These are phyloP conservation scores for Asterionellopsis glacialis DNA, from an alignment of 108 stramenopile species.

Conservation along the genomic window DNA sequence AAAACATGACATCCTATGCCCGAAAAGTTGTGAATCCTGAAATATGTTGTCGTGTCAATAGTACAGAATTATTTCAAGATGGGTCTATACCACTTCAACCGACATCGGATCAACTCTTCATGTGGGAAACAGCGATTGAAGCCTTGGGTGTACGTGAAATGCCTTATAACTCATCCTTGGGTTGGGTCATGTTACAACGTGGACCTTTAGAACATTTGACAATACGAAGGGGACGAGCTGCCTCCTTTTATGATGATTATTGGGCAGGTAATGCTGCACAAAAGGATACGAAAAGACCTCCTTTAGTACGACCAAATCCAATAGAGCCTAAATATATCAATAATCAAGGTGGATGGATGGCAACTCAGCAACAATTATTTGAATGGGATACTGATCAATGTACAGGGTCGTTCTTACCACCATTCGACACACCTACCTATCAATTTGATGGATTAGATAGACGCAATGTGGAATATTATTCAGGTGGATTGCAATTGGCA, in stretches of 20 bases:
- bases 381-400: slow-evolving; percentile 74
- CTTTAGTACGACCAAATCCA: slow-evolving; percentile 19
- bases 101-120: slow-evolving; percentile 41
- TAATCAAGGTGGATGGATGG: slow-evolving; percentile 81
- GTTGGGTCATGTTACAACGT: slow-evolving; percentile 40
- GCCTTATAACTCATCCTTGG: slow-evolving; percentile 35
- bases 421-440: slow-evolving; percentile 62
- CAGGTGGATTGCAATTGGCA: slow-evolving; percentile 53
- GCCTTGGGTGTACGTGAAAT: slow-evolving; percentile 54
- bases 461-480: slow-evolving; percentile 73
- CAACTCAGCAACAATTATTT: slow-evolving; percentile 47
- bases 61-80: slow-evolving; percentile 8
- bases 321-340: slow-evolving; percentile 42
- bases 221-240: no score
- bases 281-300: slow-evolving; percentile 16
- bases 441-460: slow-evolving; percentile 52
- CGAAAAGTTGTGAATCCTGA: slow-evolving; percentile 19
- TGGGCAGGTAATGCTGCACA: slow-evolving; percentile 45
- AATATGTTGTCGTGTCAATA: slow-evolving; percentile 49
- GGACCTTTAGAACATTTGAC: slow-evolving; percentile 20
- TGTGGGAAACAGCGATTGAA: slow-evolving; percentile 73
- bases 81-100: slow-evolving; percentile 34
- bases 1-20: no score
- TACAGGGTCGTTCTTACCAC: slow-evolving; percentile 78
- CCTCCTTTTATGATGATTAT: slow-evolving; percentile 37